Conservation (phyloP, 2,329 filamentous ascomycete genomes). For the Trichoderma arundinaceum region DNA sequence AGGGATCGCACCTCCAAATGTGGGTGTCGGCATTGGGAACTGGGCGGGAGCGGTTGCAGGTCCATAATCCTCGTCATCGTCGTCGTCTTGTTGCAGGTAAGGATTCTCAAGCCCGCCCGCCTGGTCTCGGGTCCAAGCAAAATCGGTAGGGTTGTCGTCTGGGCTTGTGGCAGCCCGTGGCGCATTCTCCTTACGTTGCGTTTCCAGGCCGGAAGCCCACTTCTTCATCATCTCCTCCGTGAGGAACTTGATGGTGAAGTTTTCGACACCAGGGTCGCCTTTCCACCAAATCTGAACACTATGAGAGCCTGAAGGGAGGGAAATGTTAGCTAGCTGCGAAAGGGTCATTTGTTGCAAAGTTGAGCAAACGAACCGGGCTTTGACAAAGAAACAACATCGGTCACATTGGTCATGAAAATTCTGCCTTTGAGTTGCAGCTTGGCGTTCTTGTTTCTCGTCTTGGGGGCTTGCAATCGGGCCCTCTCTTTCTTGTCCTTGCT, state of each 20-base stretch:
- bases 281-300: constrained; percentile 99
- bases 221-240: constrained; percentile 94
- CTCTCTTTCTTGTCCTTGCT: constrained; percentile 77
- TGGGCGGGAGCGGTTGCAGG: constrained; percentile 46
- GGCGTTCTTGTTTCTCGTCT: constrained; percentile 67
- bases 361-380: constrained; percentile 73
- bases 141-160: constrained; percentile 69
- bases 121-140: constrained; percentile 77
- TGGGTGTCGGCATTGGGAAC: constrained; percentile 42
- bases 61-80: constrained; percentile 63
- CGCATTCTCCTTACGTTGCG: constrained; percentile 70
- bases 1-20: constrained; percentile 39
- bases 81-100: constrained; percentile 70
- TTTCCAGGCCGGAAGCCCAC: constrained; percentile 82
- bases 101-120: constrained; percentile 76
- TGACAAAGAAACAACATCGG: constrained; percentile 84
- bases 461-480: constrained; percentile 61
- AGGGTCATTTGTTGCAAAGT: background rate
- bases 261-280: constrained; percentile 92
- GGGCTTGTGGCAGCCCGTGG: constrained; percentile 54
- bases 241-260: constrained; percentile 91
- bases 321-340: constrained; percentile 15
- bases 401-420: constrained; percentile 99
- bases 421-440: constrained; percentile 94
- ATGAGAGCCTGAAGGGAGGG: constrained; percentile 71